Evolutionary conservation across 306 rosid genomes (phyloP).

Genomic region (Pterocarpus santalinus): DNA sequence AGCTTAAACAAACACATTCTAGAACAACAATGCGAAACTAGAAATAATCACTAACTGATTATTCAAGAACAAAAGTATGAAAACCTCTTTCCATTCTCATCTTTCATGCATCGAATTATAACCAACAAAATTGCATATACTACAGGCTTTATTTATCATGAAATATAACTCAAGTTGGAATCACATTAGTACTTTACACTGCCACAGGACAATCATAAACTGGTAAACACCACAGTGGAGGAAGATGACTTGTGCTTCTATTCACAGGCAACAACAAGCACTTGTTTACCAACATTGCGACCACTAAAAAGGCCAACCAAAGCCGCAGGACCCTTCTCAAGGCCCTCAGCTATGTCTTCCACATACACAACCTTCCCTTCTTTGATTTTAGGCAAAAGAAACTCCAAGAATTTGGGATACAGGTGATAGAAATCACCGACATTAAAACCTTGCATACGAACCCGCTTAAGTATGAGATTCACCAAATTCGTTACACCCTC

Average conservation of each 20-base stretch:
- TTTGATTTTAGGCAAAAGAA: conserved; percentile 4
- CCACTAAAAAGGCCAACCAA: conserved; percentile 40
- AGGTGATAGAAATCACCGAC: not conserved
- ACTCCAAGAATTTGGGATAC: conserved; percentile 23
- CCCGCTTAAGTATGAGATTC: conserved; percentile 4
- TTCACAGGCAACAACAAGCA: conserved; percentile 38
- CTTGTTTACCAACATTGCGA: conserved; percentile 47
- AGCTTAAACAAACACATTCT: no score
- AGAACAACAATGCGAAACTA: no score
- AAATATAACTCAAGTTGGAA: no score
- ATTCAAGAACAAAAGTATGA: no score
- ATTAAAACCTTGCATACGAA: conserved; percentile 17
- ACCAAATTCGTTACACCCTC: conserved; percentile 34
- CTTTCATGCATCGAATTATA: no score
- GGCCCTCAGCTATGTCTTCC: conserved; percentile 37
- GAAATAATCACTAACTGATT: no score
- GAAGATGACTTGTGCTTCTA: not conserved
- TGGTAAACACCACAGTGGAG: not conserved
- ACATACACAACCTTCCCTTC: conserved; percentile 43
- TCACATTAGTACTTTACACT: no score
- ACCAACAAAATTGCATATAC: no score
- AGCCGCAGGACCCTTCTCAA: conserved; percentile 44
- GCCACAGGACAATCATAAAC: no score
- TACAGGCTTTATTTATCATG: no score
- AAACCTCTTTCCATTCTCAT: no score